Conservation (phyloP, 306 rosid species). For the Prunus davidiana region DNA sequence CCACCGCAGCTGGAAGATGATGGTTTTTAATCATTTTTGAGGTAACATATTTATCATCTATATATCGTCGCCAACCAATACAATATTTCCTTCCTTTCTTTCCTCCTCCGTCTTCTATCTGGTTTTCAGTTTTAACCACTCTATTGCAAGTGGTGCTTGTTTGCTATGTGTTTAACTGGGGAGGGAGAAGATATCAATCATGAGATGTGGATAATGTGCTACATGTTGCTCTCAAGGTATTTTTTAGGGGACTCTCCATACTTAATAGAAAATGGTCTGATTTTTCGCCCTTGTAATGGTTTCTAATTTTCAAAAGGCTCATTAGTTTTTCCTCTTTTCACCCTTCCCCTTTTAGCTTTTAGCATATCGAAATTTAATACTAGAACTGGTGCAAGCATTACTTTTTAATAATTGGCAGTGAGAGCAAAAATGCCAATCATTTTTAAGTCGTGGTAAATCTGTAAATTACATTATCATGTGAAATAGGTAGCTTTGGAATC, state of each 20-base stretch:
- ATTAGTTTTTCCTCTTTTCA: not conserved
- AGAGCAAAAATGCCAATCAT: not conserved
- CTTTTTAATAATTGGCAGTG: too few relatives aligned
- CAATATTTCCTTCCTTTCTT: not conserved
- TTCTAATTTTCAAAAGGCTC: not conserved
- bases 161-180: slow-evolving; percentile 42
- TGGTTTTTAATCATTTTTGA: slow-evolving; percentile 56
- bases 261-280: slow-evolving; percentile 1
- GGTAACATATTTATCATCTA: slow-evolving; percentile 71
- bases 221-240: slow-evolving; percentile 1
- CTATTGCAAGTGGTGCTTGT: slow-evolving; percentile 33
- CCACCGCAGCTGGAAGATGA: slow-evolving; percentile 66
- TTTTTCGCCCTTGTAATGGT: not conserved
- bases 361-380: not conserved
- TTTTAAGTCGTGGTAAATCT: not conserved
- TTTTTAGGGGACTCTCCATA: slow-evolving; percentile 30
- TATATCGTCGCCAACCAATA: not conserved
- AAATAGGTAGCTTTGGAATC: slow-evolving; percentile 29
- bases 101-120: not conserved
- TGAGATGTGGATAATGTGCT: slow-evolving; percentile 16
- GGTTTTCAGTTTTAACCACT: slow-evolving; percentile 31
- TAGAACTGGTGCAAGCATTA: not conserved
- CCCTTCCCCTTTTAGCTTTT: not conserved
- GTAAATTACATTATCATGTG: not conserved
- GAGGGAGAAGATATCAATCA: slow-evolving; percentile 31